Evolutionary conservation across 2,329 filamentous ascomycete species (phyloP).

Genomic region (Teratosphaeriaceae sp.): DNA sequence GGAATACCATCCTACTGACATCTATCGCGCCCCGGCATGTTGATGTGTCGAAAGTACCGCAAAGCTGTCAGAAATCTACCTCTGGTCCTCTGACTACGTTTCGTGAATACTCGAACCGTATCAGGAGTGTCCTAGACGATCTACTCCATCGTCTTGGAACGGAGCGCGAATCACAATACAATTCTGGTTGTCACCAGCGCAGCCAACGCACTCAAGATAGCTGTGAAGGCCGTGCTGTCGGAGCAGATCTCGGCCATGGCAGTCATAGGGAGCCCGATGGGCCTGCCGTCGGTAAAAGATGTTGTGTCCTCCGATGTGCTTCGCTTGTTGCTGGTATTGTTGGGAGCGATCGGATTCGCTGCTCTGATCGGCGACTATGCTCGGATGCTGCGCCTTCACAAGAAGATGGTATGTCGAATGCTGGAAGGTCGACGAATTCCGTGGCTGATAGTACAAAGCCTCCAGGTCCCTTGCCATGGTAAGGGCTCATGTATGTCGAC

Average conservation of each 20-base stretch:
- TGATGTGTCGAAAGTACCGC: neutral
- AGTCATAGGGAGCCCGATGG: conserved; percentile 4
- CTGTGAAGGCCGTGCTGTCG: neutral
- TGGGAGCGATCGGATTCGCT: conserved; percentile 17
- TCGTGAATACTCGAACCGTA: no score
- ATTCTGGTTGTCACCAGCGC: neutral
- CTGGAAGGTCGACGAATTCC: neutral
- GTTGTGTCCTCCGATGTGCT: neutral
- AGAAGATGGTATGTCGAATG: conserved; percentile 13
- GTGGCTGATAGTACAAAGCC: conserved; percentile 28
- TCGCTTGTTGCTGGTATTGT: conserved; percentile 15
- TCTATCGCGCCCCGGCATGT: no score
- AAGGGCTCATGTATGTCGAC: no score
- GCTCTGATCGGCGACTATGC: conserved; percentile 21
- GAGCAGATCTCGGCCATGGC: conserved; percentile 3
- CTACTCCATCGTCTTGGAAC: no score
- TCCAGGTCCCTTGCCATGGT: conserved; percentile 41
- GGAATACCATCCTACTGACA: no score
- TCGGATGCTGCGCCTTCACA: conserved; percentile 15
- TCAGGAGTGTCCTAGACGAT: no score
- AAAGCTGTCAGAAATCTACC: no score
- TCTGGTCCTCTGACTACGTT: no score
- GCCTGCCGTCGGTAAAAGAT: neutral
- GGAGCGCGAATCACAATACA: no score
- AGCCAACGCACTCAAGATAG: no score